phyloP scores from a whole-genome alignment of 768 basidiomycete genomes.

The Boletus patriciae region DNA sequence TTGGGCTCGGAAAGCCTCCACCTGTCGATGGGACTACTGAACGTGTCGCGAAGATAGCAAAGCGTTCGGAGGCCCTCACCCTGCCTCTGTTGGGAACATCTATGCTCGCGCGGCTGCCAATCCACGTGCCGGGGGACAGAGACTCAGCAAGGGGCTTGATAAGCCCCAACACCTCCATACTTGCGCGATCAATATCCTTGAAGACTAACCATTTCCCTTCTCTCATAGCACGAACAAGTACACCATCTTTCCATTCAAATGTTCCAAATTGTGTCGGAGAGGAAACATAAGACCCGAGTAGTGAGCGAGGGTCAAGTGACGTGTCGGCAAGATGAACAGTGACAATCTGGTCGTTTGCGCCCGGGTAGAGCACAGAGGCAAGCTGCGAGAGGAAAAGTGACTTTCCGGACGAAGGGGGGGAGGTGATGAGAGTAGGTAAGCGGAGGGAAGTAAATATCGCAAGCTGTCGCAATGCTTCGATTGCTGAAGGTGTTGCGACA shows the following conservation, averaged over 20 bases:
- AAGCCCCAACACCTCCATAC: slow-evolving; percentile 84
- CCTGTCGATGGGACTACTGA: slow-evolving; percentile 53
- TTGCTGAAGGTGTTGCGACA: slow-evolving; percentile 64
- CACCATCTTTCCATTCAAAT: slow-evolving; percentile 97
- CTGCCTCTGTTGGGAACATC: slow-evolving; percentile 72
- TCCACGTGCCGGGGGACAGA: slow-evolving; percentile 63
- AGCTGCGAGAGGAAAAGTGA: slow-evolving; percentile 77
- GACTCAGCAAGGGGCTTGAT: slow-evolving; percentile 85
- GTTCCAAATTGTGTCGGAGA: slow-evolving; percentile 79
- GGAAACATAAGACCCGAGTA: slow-evolving; percentile 91
- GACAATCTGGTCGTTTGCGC: slow-evolving; percentile 65
- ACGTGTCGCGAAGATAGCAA: slow-evolving; percentile 88
- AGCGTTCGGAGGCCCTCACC: slow-evolving; percentile 74
- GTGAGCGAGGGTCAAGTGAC: slow-evolving; percentile 88
- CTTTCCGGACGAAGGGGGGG: slow-evolving; percentile 88
- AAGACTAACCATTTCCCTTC: slow-evolving; percentile 93
- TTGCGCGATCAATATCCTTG: slow-evolving; percentile 89
- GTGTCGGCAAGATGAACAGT: slow-evolving; percentile 92
- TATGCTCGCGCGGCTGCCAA: slow-evolving; percentile 68
- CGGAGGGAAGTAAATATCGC: slow-evolving; percentile 65
- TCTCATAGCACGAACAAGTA: slow-evolving; percentile 83
- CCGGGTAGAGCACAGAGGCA: slow-evolving; percentile 62
- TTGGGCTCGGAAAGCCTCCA: slow-evolving; percentile 52
- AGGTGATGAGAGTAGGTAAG: slow-evolving; percentile 79
- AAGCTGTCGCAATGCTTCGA: slow-evolving; percentile 57